These are phyloP conservation scores for Limonium bicolor DNA, from an alignment of 148 eudicot species.

Conservation along the genomic window DNA sequence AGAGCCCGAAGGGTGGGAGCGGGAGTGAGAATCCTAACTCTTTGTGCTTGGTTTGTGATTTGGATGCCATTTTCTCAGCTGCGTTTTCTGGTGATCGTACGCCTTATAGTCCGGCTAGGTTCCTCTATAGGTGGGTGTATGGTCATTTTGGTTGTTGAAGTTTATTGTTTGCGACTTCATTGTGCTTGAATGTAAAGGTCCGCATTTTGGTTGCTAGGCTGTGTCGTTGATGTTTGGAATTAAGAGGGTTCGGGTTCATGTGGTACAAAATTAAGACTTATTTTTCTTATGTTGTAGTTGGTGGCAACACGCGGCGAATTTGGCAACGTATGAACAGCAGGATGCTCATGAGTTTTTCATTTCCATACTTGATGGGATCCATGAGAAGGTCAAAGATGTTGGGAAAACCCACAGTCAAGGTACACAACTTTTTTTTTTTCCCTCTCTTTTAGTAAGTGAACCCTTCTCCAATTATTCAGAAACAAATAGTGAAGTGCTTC, in stretches of 20 bases:
- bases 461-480: too few species aligned
- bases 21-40: conserved; percentile 9
- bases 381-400: conserved; percentile 56
- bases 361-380: conserved; percentile 70
- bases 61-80: conserved; percentile 61
- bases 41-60: conserved; percentile 63
- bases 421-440: conserved; percentile 10
- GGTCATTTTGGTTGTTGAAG: neutral
- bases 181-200: neutral
- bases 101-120: conserved; percentile 56
- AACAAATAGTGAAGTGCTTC: too few species aligned
- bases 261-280: too few species aligned
- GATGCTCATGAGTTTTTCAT: conserved; percentile 87
- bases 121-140: conserved; percentile 50
- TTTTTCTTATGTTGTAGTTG: conserved; percentile 38
- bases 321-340: conserved; percentile 77
- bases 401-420: conserved; percentile 54
- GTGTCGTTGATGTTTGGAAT: too few species aligned
- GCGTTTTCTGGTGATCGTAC: conserved; percentile 45
- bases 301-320: conserved; percentile 86
- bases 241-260: too few species aligned
- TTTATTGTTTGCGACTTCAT: conserved; percentile 1
- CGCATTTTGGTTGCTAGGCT: neutral
- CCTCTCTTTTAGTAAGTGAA: too few species aligned
- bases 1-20: conserved; percentile 5